These are phyloP conservation scores for Evernia prunastri DNA, from an alignment of 495 filamentous ascomycete species.

Conservation along the genomic window DNA sequence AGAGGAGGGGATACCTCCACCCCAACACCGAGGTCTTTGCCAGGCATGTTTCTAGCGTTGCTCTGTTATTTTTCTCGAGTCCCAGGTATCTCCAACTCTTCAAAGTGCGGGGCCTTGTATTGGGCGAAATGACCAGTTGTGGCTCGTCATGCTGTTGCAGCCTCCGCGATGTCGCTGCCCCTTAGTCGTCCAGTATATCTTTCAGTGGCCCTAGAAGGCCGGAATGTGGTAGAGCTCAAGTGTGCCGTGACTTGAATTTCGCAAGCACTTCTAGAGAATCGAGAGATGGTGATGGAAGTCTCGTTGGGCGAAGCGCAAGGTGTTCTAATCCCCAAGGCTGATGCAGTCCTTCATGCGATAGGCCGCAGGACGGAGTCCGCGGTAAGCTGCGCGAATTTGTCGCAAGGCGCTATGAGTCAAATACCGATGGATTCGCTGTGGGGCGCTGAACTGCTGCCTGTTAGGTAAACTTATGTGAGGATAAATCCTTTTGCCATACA, in stretches of 20 bases:
- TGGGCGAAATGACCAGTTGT: not conserved
- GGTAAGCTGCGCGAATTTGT: slow-evolving; percentile 4
- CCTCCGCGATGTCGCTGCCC: not conserved
- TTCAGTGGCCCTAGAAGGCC: not conserved
- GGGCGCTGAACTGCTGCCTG: not conserved
- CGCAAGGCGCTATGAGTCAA: not conserved
- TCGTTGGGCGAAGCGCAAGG: not conserved
- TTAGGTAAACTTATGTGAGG: not conserved
- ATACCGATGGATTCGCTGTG: not conserved
- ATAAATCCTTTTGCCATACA: not conserved
- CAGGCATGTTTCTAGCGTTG: slow-evolving; percentile 7
- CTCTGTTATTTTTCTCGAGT: not conserved
- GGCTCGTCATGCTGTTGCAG: slow-evolving; percentile 1
- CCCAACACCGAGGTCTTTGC: slow-evolving; percentile 5
- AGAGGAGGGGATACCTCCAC: slow-evolving; percentile 2
- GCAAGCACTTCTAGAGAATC: not conserved
- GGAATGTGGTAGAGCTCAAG: not conserved
- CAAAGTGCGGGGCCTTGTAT: not conserved
- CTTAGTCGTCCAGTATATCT: not conserved
- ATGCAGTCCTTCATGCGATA: slow-evolving; percentile 7
- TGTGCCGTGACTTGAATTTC: not conserved
- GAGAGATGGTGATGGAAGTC: not conserved
- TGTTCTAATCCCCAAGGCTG: slow-evolving; percentile 1
- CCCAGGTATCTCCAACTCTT: not conserved
- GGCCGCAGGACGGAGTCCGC: slow-evolving; percentile 3